Conservation (phyloP, 495 filamentous ascomycete species). For the Durotheca rogersii region DNA sequence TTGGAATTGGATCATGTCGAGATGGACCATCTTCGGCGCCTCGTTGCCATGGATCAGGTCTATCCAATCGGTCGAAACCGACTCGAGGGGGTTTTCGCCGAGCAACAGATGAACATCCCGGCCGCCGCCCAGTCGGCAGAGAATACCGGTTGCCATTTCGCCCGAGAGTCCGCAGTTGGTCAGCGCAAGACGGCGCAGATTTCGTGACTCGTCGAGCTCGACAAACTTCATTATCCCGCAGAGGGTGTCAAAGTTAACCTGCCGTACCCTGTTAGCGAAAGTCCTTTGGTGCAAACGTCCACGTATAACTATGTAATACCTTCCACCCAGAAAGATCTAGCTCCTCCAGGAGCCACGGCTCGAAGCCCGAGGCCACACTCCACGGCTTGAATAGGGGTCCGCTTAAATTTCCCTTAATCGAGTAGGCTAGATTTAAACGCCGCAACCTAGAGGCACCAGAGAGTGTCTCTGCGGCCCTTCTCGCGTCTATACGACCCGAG, state of each 20-base stretch:
- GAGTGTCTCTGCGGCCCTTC: constrained; percentile 50
- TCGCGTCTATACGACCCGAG: constrained; percentile 66
- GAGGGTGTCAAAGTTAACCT: constrained; percentile 56
- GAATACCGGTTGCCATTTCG: constrained; percentile 71
- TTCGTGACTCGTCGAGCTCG: constrained; percentile 60
- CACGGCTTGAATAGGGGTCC: constrained; percentile 31
- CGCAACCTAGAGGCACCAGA: constrained; percentile 22
- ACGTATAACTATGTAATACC: constrained; percentile 51
- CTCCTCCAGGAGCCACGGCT: constrained; percentile 75
- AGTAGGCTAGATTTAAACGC: constrained; percentile 28
- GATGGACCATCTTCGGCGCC: constrained; percentile 70
- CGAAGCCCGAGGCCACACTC: constrained; percentile 38
- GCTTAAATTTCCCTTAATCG: constrained; percentile 30
- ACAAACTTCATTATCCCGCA: constrained; percentile 65
- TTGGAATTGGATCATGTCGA: constrained; percentile 83
- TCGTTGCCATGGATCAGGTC: constrained; percentile 70
- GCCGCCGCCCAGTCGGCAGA: constrained; percentile 67
- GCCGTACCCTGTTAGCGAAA: constrained; percentile 1
- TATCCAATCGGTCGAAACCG: constrained; percentile 58
- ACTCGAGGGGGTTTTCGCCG: constrained; percentile 77
- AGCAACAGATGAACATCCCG: constrained; percentile 75
- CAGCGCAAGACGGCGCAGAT: constrained; percentile 67
- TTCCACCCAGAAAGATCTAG: constrained; percentile 64
- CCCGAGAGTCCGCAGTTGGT: constrained; percentile 81
- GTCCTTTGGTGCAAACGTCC: background rate